A percentile compares a stretch with the other conserved stretches of the same genome.
Evolutionary conservation across 805 yeast species (phyloP).

Genomic region (Ogataea minuta): DNA sequence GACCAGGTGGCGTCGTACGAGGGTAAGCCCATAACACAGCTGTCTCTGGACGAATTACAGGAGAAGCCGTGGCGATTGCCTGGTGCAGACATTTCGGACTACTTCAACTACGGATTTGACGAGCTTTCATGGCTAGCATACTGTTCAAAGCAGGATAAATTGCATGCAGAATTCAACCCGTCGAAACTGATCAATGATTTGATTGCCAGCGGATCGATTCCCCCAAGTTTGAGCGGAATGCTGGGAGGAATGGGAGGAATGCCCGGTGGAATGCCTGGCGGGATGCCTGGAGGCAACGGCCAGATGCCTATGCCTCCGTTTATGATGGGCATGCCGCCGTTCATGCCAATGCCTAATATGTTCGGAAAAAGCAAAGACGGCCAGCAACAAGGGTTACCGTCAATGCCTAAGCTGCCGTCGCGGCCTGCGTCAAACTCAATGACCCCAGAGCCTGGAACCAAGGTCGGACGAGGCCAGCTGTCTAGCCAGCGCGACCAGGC

Average conservation of each 20-base stretch:
- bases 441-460: constrained; percentile 24
- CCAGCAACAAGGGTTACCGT: constrained; percentile 16
- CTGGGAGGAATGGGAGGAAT: constrained; percentile 28
- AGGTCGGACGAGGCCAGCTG: constrained; percentile 16
- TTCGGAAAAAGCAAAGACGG: constrained; percentile 11
- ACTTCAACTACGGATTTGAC: constrained; percentile 94
- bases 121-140: constrained; percentile 96
- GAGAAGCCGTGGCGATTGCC: constrained; percentile 99
- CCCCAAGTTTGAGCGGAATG: constrained; percentile 29
- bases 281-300: constrained; percentile 32
- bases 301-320: constrained; percentile 22
- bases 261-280: constrained; percentile 26
- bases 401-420: constrained; percentile 24
- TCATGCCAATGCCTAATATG: constrained; percentile 25
- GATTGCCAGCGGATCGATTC: constrained; percentile 38
- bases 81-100: constrained; percentile 92
- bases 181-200: constrained; percentile 70
- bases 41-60: constrained; percentile 75
- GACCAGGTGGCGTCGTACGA: constrained; percentile 70
- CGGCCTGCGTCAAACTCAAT: constrained; percentile 27
- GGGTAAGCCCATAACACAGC: constrained; percentile 79
- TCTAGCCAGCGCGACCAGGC: constrained; percentile 30
- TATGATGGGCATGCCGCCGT: constrained; percentile 24
- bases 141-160: constrained; percentile 79
- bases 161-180: constrained; percentile 78